Base-by-base conservation (phyloP, 2,329 filamentous ascomycete species). In the Blastomyces gilchristii region DNA sequence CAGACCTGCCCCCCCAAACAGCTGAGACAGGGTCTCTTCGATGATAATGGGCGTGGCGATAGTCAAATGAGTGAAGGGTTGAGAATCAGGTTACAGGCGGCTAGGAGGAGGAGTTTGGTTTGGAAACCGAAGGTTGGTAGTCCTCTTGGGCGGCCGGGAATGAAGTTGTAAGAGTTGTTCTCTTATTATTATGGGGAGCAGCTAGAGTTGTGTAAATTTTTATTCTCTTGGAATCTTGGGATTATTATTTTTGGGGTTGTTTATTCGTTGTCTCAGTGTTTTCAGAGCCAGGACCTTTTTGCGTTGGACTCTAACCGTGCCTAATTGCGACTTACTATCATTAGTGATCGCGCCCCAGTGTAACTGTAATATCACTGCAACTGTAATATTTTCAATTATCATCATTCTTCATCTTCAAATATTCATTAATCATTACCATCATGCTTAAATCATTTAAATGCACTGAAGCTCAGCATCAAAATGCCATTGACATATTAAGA, bases 41-140 rank as follows among this genome's bases (percentile, higher is more conserved):
- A 72, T 49, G 28, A 66, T 49, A 63, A 50, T 50, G 70, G 67
- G 1, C 66, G 67, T 9, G 65, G 65, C 50, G 71, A 74, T 5
- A 71, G 71, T 54, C 72, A 76, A 45, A 65, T 69, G 1, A 72
- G 73, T 50, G 72, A 74, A 28, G 71, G 72, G 22, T 79, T 88
- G 62, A 76, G 85, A 65, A 80, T 84, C 74, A 80, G 85, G 58
- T 77, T 92, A 65, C 85, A 89, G 80, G 85, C 87, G 12, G 88
- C 88, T 0, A 81, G 88, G 65, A 81, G 89, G 65, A 91, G 90
- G 82, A 93, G 87, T 71, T 73, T 91, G 73, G 87, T 90, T 71
- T 91, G 87, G 77, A 87, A 87, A 41, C 89, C 89, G 39, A 88
- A 88, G 75, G 78, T 90, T 63, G 86, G 83, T 22, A 92, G 89